phyloP scores from a whole-genome alignment of 202 grass and related monocot genomes.

The Panicum virgatum region DNA sequence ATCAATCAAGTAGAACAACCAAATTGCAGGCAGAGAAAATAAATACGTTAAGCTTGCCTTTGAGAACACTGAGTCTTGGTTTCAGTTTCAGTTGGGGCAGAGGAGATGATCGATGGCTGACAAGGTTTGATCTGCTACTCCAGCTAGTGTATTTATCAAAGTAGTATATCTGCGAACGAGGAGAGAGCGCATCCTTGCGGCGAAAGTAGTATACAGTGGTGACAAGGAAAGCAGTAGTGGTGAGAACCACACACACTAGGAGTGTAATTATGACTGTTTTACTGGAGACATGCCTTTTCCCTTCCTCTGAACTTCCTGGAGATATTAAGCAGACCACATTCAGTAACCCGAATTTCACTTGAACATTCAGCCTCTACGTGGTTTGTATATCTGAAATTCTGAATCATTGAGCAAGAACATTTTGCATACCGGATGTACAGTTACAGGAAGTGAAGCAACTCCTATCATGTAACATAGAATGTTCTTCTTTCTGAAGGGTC shows the following conservation, averaged over 20 bases:
- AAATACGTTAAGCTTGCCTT: slow-evolving; percentile 39
- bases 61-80: slow-evolving; percentile 40
- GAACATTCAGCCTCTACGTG: not conserved
- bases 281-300: slow-evolving; percentile 60
- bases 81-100: slow-evolving; percentile 39
- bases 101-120: slow-evolving; percentile 75
- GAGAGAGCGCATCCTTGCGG: slow-evolving; percentile 60
- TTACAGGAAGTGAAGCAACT: slow-evolving; percentile 89
- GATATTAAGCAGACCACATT: slow-evolving; percentile 19
- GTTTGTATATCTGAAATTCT: slow-evolving; percentile 14
- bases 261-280: slow-evolving; percentile 70
- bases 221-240: slow-evolving; percentile 59
- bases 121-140: slow-evolving; percentile 78
- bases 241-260: slow-evolving; percentile 74
- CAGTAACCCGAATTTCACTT: slow-evolving; percentile 13
- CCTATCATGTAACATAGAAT: slow-evolving; percentile 8
- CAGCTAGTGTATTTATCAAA: slow-evolving; percentile 77
- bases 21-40: not conserved
- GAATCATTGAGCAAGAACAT: slow-evolving; percentile 22
- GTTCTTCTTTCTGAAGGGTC: slow-evolving; percentile 28
- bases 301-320: slow-evolving; percentile 54
- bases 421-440: slow-evolving; percentile 72
- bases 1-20: not conserved
- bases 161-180: slow-evolving; percentile 47
- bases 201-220: slow-evolving; percentile 67